Evolutionary conservation across 2,329 filamentous ascomycete genomes (phyloP).

Genomic region (Aspergillus oerlinghausenensis): DNA sequence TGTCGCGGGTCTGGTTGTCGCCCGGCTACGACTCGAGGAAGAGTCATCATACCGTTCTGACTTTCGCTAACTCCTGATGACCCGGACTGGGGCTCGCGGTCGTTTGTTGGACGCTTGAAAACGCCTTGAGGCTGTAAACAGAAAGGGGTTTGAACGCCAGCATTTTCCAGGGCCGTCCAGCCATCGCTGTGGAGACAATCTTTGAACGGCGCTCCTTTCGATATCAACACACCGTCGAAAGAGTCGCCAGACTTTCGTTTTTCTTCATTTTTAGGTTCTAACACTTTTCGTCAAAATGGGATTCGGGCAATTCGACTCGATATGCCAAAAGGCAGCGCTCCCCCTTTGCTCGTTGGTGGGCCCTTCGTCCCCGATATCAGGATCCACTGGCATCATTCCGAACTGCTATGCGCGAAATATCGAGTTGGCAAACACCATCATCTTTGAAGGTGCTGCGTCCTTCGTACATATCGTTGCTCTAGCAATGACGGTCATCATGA

Average conservation of each 20-base stretch:
- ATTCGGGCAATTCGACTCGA: constrained; percentile 83
- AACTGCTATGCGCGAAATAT: constrained; percentile 92
- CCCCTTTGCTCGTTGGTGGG: constrained; percentile 86
- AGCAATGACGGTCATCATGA: constrained; percentile 94
- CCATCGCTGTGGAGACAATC: constrained; percentile 32
- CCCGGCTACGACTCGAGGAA: background rate
- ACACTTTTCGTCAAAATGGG: constrained; percentile 46
- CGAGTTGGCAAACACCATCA: constrained; percentile 95
- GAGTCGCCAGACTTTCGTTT: constrained; percentile 5
- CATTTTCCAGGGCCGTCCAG: constrained; percentile 21
- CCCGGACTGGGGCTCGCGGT: background rate
- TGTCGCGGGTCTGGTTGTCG: background rate
- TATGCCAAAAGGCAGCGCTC: constrained; percentile 80
- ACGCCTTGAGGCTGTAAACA: background rate
- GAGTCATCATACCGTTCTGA: background rate
- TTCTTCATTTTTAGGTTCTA: constrained; percentile 1
- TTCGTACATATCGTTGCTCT: constrained; percentile 90
- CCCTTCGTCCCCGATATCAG: constrained; percentile 55
- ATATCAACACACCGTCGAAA: constrained; percentile 19
- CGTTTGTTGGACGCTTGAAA: background rate
- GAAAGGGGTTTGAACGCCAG: constrained; percentile 6
- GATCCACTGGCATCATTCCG: constrained; percentile 75
- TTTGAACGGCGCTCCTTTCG: constrained; percentile 15
- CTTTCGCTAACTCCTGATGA: background rate
- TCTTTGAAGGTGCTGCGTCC: constrained; percentile 87